Evolutionary conservation across 768 basidiomycete genomes (phyloP), one percentile per base, ranked within the genome.

Genomic region (Leucocoprinus leucothites): DNA sequence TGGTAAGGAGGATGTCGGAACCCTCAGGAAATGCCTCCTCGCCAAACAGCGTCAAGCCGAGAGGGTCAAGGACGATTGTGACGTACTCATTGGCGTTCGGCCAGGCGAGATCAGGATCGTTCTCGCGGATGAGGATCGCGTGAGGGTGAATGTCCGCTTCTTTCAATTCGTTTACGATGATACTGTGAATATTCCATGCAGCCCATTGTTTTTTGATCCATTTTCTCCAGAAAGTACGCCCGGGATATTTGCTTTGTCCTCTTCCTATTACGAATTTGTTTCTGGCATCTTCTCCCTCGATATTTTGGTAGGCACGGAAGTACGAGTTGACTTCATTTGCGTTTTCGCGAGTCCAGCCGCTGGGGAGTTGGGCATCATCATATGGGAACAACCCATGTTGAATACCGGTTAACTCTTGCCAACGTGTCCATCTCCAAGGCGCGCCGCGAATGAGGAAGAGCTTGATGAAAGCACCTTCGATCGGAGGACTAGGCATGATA

Each of bases 381-480:
- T 34, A 24, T 6, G 61, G 60, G 44, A 68, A 68, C 8, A 68
- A 55, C 14, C 65, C 63, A 28, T 64, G 57, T 1, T 35, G 11
- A 11, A 68, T 48, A 2, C 64, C 62, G 9, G 67, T 66, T 1
- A 55, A 43, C 3, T 64, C 58, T 31, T 62, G 55, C 66, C 66
- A 67, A 2, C 1, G 13, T 1, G 51, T 25, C 49, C 48, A 65
- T 0, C 22, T 18, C 64, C 63, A 68, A 0, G 61, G 63, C 31
- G 54, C 57, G 0, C 57, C 58, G 7, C 48, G 31, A 1, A 46
- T 13, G 5, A 24, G 51, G 42, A 45, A 62, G 19, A 65, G 57
- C 21, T 58, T 53, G 3, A 63, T 46, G 0, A 66, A 53, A 14
- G 62, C 62, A 31, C 58, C 56, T 11, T 57, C 45, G 8, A 24